Percentiles rank a stretch among this genome's conserved stretches.
Evolutionary conservation across 805 yeast species (phyloP).

Genomic region (Metahyphopichia silvanorum): DNA sequence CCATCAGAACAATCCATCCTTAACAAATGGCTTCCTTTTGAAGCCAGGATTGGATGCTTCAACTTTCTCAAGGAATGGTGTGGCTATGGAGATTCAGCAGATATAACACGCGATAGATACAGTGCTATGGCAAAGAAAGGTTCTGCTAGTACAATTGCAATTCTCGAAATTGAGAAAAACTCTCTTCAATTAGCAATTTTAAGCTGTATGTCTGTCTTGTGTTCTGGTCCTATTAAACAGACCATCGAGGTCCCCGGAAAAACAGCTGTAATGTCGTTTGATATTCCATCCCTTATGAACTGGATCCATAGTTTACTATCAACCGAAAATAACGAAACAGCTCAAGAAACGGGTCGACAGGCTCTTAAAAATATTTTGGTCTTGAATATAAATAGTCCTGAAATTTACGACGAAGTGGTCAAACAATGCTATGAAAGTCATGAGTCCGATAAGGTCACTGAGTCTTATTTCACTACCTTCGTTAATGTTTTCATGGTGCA

Average conservation of each 20-base stretch:
- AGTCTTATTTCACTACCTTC: slow-evolving; percentile 68
- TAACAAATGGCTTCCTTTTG: slow-evolving; percentile 73
- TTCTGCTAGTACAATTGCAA: slow-evolving; percentile 57
- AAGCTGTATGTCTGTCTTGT: slow-evolving; percentile 79
- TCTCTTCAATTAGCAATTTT: slow-evolving; percentile 68
- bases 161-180: slow-evolving; percentile 75
- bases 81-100: slow-evolving; percentile 71
- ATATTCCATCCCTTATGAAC: slow-evolving; percentile 58
- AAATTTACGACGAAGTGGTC: slow-evolving; percentile 56
- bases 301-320: slow-evolving; percentile 84
- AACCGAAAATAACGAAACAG: slow-evolving; percentile 52
- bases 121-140: slow-evolving; percentile 48
- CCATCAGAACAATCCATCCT: too few species aligned
- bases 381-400: slow-evolving; percentile 53
- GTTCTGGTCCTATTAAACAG: slow-evolving; percentile 68
- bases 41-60: slow-evolving; percentile 79
- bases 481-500: slow-evolving; percentile 59
- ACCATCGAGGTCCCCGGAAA: slow-evolving; percentile 44
- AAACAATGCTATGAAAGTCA: slow-evolving; percentile 67
- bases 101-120: slow-evolving; percentile 65
- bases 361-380: slow-evolving; percentile 70
- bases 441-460: slow-evolving; percentile 48
- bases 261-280: slow-evolving; percentile 61
- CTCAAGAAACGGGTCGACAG: slow-evolving; percentile 59
- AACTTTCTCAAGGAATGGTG: slow-evolving; percentile 91